Conservation (phyloP, 2,329 filamentous ascomycete species). For the Botrytis squamosa region DNA sequence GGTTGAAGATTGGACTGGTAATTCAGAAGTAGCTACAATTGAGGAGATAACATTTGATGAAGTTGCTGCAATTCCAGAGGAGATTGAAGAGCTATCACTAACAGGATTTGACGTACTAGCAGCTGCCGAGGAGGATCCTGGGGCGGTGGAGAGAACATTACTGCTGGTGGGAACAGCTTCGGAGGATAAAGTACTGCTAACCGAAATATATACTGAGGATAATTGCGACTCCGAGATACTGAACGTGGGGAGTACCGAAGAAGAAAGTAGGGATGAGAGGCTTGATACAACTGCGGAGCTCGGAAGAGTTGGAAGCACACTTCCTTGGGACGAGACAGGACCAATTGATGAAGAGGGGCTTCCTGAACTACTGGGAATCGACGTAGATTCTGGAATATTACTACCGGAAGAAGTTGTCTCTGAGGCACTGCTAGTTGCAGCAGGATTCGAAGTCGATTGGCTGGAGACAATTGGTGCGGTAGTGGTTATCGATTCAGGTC, state of each 20-base stretch:
- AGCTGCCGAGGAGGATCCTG: background rate
- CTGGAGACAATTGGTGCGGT: background rate
- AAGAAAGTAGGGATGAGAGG: background rate
- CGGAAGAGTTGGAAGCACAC: background rate
- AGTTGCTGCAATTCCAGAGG: background rate
- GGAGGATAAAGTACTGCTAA: slow-evolving; percentile 1
- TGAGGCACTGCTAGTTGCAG: background rate
- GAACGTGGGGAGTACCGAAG: slow-evolving; percentile 5
- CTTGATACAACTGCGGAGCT: background rate
- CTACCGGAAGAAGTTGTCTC: background rate
- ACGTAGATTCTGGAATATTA: background rate
- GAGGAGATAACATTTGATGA: background rate
- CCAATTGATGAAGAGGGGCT: background rate
- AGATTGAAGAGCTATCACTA: background rate
- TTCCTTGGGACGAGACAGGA: background rate
- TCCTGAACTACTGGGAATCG: background rate
- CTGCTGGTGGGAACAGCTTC: background rate
- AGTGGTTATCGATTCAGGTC: background rate
- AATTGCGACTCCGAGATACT: background rate
- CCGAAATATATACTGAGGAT: slow-evolving; percentile 3
- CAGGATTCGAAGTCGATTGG: background rate
- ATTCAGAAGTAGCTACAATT: background rate
- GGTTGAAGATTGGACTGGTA: background rate
- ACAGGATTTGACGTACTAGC: background rate
- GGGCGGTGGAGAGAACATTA: background rate